Base-by-base conservation (phyloP, 139 green algal species). In the Chlamydomonas eustigma region DNA sequence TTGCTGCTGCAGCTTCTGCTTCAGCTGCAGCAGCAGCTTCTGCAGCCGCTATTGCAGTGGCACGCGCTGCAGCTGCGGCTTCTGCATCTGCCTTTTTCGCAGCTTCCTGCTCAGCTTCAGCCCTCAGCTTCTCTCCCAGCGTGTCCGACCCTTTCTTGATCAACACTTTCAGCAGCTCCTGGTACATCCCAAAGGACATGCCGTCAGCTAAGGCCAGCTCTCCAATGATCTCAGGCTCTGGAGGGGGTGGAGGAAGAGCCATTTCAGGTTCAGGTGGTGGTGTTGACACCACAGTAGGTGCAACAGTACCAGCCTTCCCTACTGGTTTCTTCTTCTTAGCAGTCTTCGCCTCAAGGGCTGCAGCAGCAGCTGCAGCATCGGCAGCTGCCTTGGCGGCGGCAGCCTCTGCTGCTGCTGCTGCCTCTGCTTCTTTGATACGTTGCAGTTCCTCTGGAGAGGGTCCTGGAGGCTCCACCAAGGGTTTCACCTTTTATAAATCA, bases 181-280 rank as follows among this genome's bases (percentile, higher is more conserved):
- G 5, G 35, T 65, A 64, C 3, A 79, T 37, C 22, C 36, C 18
- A 50, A 79, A 79, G 2, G 6, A 68, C 64, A 22, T 50, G 12
- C 74, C 74, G 28, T 79, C 74, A 37, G 64, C 18, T 5, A 79
- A 36, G 1, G 24, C 24, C 18, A 76, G 52, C 44, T 58, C 44
- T 18, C 44, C 44, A 58, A 58, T 58, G 12, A 28, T 18, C 44
- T 58, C 44, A 12, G 18, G 12, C 44, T 58, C 44, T 12, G 44
- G 44, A 12, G 44, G 75, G 74, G 36, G 18, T 22, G 64, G 32
- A 25, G 71, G 24, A 8, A 34, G 33, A 73, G 66, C 37, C 37
- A 28, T 25, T n/a, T 76, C 5, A 3, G 69, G 24, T 8, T 37
- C 37, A 12, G 69, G 4, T n/a, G 64, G 37, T 38, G 32, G 31